Conservation (phyloP, 495 filamentous ascomycete genomes). For the Cenococcum geophilum region DNA sequence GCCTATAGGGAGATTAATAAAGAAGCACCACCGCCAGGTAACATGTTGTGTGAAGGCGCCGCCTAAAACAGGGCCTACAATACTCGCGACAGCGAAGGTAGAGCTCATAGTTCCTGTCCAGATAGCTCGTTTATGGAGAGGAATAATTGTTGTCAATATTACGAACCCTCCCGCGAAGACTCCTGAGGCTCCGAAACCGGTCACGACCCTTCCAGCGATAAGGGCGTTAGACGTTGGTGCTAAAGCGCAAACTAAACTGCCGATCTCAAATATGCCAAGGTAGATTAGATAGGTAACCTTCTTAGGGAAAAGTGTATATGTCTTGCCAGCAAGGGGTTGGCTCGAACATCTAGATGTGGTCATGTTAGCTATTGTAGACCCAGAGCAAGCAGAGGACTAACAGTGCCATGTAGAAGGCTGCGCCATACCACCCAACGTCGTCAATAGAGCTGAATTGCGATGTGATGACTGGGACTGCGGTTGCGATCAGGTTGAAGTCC, state of each 20-base stretch:
- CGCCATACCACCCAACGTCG: slow-evolving; percentile 51
- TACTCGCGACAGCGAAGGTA: slow-evolving; percentile 37
- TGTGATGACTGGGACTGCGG: slow-evolving; percentile 49
- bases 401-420: slow-evolving; percentile 49
- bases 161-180: slow-evolving; percentile 25
- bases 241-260: slow-evolving; percentile 23
- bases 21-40: slow-evolving; percentile 51
- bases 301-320: slow-evolving; percentile 49
- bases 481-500: too few relatives aligned
- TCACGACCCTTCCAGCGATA: slow-evolving; percentile 25
- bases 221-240: slow-evolving; percentile 17
- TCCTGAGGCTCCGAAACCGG: slow-evolving; percentile 27
- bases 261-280: slow-evolving; percentile 20
- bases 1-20: slow-evolving; percentile 50
- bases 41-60: slow-evolving; percentile 43
- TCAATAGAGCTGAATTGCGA: slow-evolving; percentile 43
- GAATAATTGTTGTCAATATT: slow-evolving; percentile 28
- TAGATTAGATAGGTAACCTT: slow-evolving; percentile 37
- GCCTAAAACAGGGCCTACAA: slow-evolving; percentile 45
- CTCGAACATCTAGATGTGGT: too few relatives aligned
- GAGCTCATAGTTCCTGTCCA: slow-evolving; percentile 41
- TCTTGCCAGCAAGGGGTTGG: too few relatives aligned
- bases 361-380: too few relatives aligned
- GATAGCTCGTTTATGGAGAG: slow-evolving; percentile 33
- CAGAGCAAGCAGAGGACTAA: slow-evolving; percentile 48